Evolutionary conservation across 2,329 filamentous ascomycete genomes (phyloP), one percentile per base, ranked within the genome.

Genomic region (Mycocentrospora acerina): DNA sequence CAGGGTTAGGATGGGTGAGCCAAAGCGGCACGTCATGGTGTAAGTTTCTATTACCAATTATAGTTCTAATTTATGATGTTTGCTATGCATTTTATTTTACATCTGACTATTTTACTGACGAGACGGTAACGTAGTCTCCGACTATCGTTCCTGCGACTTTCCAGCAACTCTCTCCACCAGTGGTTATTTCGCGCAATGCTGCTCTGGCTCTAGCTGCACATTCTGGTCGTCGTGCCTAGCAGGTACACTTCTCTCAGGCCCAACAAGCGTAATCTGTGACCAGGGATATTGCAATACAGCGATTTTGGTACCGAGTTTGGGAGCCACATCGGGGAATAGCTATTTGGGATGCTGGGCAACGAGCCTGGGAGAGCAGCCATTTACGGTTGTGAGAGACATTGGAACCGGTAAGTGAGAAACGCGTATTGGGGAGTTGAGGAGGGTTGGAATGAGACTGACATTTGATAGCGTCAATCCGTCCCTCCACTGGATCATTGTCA

Each of bases 301-400:
- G 13, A 44, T 57, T 10, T 37, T 59, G 16, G 47, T 58, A 10
- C 29, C 42, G 4, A 53, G 47, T 3, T 35, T 48, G 4, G 55
- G 54, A n/a, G 52, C 52, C 6, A 42, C 24, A 15, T 44, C 22
- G 6, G 53, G 51, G 2, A 29, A 41, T 29, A 48, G 39, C 8
- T 52, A 48, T 33, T 14, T 60, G 22, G 57, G 48, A 4, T 60
- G 57, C 29, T 60, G 57, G 55, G 48, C 49, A 6, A 56, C 55
- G 24, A 45, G 36, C 17, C 28, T 55, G 29, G 57, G 55, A 2
- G 19, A 51, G 36, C 35, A 19, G 4, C 26, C 40, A 4, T 47
- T 47, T 14, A 47, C 44, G 1, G 35, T 47, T 19, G 37, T 47
- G 11, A 40, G 24, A 25, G 34, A 47, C 19, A 31, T 40, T 29